Base-by-base conservation (phyloP, 805 yeast species). In the Blastobotrys mokoenaii region DNA sequence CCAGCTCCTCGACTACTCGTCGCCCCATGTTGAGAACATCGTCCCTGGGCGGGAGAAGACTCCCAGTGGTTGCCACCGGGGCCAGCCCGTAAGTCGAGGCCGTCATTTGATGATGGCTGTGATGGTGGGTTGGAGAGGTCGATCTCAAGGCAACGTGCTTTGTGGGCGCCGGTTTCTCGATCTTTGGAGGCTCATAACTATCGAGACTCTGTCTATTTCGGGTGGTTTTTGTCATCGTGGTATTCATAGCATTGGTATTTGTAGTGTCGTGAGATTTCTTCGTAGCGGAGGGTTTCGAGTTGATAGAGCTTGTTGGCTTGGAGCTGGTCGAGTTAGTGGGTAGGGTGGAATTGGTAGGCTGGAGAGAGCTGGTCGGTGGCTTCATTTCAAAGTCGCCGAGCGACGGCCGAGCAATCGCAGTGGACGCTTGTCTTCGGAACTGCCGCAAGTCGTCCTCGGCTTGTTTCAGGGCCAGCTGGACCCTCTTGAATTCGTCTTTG, bases 361-460 rank as follows among this genome's bases (percentile, higher is more conserved):
- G n/a, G n/a, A n/a, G n/a, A n/a, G n/a, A n/a, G 27, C 27, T 22
- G 27, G 27, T 8, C 4, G 27, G 8, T 5, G 27, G 27, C 27
- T 8, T 22, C 8, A 8, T 5, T 22, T 22, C 27, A 22, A 22
- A 4, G 27, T 4, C 7, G 4, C 8, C 27, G 8, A 22, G 27
- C 4, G 27, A 22, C 7, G 38, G 38, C 3, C 4, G 22, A 4
- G 38, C 12, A 34, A 34, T 34, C 4, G 38, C 38, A n/a, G 20
- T 38, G 10, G 51, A 48, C 18, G 57, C 60, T 18, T 51, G 57
- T 25, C 50, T 52, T 33, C 57, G 48, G 50, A 59, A 61, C 40
- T 46, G 46, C 14, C 49, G 45, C 40, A 66, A 54, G 10, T 66
- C 71, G 5, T 47, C 46, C 47, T 68, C 70, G 11, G 71, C 70